These are phyloP conservation scores for Protea cynaroides DNA, from an alignment of 164 flowering plant species.

Conservation along the genomic window DNA sequence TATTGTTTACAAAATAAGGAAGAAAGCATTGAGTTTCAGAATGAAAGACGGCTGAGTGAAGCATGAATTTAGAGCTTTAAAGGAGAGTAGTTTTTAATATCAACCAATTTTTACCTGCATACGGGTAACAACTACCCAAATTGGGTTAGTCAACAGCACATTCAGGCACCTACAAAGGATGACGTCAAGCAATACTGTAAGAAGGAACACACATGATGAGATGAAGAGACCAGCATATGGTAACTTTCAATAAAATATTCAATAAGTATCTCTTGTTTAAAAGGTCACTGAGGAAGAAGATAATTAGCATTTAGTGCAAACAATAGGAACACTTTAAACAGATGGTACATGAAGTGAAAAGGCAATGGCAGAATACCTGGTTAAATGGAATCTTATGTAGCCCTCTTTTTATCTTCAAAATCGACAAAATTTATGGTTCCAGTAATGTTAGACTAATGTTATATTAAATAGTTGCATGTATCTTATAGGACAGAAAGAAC, in stretches of 20 bases:
- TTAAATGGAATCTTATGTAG: not conserved
- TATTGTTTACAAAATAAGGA: not conserved
- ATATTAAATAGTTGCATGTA: too few species aligned
- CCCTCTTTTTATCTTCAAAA: too few species aligned
- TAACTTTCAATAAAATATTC: too few species aligned
- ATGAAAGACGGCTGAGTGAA: too few species aligned
- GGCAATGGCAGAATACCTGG: not conserved
- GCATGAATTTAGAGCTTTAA: not conserved
- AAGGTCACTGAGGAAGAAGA: too few species aligned
- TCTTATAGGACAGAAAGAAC: too few species aligned
- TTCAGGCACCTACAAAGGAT: conserved; percentile 64
- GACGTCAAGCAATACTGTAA: too few species aligned
- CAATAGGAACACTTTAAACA: not conserved
- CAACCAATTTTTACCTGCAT: conserved; percentile 68
- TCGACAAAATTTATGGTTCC: too few species aligned
- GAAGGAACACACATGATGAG: too few species aligned
- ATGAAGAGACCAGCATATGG: too few species aligned
- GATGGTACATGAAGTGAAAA: not conserved
- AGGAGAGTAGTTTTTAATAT: not conserved
- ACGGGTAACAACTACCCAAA: conserved; percentile 96
- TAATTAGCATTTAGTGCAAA: not conserved
- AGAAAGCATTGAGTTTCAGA: not conserved
- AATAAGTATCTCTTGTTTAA: too few species aligned
- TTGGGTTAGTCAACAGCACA: conserved; percentile 90
- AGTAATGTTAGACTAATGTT: too few species aligned